Base-by-base conservation (phyloP, 257 asterid species). In the Plectranthus barbatus region DNA sequence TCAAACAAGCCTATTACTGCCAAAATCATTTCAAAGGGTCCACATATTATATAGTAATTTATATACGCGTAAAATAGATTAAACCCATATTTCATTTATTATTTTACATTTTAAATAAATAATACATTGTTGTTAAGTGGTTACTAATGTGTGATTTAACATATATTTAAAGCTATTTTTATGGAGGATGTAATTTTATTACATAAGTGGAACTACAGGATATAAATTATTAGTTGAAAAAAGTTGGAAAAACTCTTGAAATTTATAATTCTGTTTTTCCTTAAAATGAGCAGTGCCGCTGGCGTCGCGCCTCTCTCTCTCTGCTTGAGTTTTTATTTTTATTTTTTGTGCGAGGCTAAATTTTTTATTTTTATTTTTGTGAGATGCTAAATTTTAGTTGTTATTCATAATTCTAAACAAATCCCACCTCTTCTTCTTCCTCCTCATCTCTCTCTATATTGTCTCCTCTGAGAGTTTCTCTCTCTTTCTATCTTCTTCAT, bases 401-500 rank as follows among this genome's bases (percentile, higher is more conserved):
- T 60, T 50, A n/a, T 53, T 47, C 76, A 36, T 51, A 18, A 6
- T 34, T 56, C 69, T 61, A 55, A 34, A 60, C 62, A 66, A 60
- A 58, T 77, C 71, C 64, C 63, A 23, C 72, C 68, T 70, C 68
- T 60, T 54, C 62, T 45, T 9, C 17, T 41, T 48, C 70, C 81
- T 9, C 17, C 47, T 48, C 42, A 81, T 64, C 62, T 19, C 55
- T 52, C 46, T 64, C 62, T 24, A 50, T 76, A 76, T 69, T 77
- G 83, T 78, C 81, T 71, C 59, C 70, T 64, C 72, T 40, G 72
- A 41, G 46, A 72, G 69, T 56, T 51, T 57, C 55, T 59, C 20
- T 42, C 59, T 56, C 56, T 63, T 33, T 67, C 49, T 20, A 24
- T 57, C 41, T 42, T 18, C 54, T 19, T 20, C 41, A 69, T 48